These are phyloP conservation scores for Tetrahymena thermophila DNA, from an alignment of 73 alveolate genomes.

Conservation along the genomic window DNA sequence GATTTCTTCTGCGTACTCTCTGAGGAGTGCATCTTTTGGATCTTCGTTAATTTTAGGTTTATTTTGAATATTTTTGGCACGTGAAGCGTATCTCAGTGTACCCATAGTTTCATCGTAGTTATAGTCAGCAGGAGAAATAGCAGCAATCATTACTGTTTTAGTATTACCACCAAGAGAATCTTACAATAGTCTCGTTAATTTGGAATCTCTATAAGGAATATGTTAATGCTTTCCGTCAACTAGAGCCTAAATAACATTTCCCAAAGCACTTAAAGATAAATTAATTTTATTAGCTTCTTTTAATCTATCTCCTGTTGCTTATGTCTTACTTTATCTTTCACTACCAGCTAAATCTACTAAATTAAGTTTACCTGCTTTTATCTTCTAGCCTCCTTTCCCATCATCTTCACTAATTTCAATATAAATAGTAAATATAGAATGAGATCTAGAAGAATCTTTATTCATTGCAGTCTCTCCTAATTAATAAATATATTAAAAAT, in stretches of 20 bases:
- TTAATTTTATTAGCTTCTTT: conserved; percentile 88
- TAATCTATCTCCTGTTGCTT: conserved; percentile 83
- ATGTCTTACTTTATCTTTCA: conserved; percentile 87
- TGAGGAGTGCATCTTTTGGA: conserved; percentile 79
- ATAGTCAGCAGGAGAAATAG: conserved; percentile 80
- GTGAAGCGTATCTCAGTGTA: conserved; percentile 78
- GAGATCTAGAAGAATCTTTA: conserved; percentile 83
- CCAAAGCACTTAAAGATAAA: conserved; percentile 80
- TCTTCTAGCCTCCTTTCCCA: conserved; percentile 55
- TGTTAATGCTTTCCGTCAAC: conserved; percentile 67
- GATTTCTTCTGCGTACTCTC: conserved; percentile 78
- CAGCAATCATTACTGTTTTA: conserved; percentile 87
- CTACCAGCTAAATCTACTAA: conserved; percentile 94
- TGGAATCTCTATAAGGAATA: conserved; percentile 81
- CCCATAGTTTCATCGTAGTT: conserved; percentile 82
- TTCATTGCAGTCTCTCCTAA: conserved; percentile 87
- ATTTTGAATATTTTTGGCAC: conserved; percentile 77
- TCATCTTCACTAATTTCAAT: conserved; percentile 76
- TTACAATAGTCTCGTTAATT: conserved; percentile 68
- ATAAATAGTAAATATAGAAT: conserved; percentile 84
- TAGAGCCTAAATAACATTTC: conserved; percentile 83
- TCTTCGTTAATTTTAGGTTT: conserved; percentile 89
- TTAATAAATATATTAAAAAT: conserved; percentile 23
- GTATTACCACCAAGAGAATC: conserved; percentile 88
- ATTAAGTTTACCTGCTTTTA: conserved; percentile 86